Evolutionary conservation across 2,329 filamentous ascomycete genomes (phyloP), one percentile per base, ranked within the genome.

Genomic region (Colletotrichum ledebouriae): DNA sequence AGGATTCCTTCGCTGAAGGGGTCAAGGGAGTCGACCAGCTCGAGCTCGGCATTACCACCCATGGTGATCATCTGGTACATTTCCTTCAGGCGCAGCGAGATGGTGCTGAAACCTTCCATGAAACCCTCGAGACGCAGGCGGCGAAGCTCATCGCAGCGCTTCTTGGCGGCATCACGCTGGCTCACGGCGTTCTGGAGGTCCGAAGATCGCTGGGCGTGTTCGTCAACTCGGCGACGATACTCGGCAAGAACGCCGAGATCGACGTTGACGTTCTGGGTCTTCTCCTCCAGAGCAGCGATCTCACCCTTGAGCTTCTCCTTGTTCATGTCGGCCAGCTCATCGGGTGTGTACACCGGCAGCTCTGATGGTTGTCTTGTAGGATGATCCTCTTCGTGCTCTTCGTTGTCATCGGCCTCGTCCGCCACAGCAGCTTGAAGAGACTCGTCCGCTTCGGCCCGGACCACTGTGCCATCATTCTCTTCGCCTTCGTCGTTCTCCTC

Each of bases 21-120:
- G 78, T 99, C 97, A 3, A 99, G 84, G 17, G 92, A 95, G 82
- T 99, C 96, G 46, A 99, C 96, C 25, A 99, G 89, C 79, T 99
- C 97, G 12, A 99, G 88, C 82, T 99, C 96, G 0, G 96, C 96
- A 75, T 99, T 99, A 63, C 96, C 96, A 70, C 96, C 96, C 94
- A 99, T 98, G 22, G 96, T 99, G 78, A 99, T 99, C 94, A 99
- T 98, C 78, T 99, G 96, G 82, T 99, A 99, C 96, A 99, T 99
- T 77, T 99, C 96, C 84, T 99, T 99, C 52, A 99, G 86, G 1
- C 95, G 92, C 25, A 98, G 85, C 1, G 95, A 98, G 79, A 99
- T 99, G 71, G 89, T 92, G 75, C 91, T 92, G 83, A 99, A 98
- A 44, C 97, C 96, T 77, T 97, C 94, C 94, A 98, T 98, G 86